phyloP scores from a whole-genome alignment of 129 eudicot genomes.

The Escallonia herrerae region DNA sequence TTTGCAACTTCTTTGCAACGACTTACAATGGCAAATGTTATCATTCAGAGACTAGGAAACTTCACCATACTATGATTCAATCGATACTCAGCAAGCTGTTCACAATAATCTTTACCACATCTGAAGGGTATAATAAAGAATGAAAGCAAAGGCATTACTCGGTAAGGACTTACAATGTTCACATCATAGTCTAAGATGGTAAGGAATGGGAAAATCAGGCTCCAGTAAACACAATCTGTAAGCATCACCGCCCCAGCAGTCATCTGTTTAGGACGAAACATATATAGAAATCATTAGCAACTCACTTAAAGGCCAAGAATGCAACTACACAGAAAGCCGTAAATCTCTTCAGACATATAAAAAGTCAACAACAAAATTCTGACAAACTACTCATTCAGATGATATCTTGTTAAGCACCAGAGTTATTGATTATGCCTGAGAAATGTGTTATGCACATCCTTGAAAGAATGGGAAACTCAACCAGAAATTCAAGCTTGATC shows the following conservation, averaged over 20 bases:
- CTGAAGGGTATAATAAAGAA: too few relatives aligned
- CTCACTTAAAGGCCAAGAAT: background rate
- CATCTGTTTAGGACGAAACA: slow-evolving; percentile 42
- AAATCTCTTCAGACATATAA: background rate
- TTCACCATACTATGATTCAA: too few relatives aligned
- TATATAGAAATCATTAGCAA: background rate
- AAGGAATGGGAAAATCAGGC: slow-evolving; percentile 65
- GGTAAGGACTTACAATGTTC: slow-evolving; percentile 48
- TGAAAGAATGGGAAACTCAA: too few relatives aligned
- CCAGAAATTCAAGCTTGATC: background rate
- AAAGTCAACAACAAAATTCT: background rate
- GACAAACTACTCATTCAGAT: too few relatives aligned
- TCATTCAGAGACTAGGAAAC: too few relatives aligned
- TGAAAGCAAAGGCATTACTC: too few relatives aligned
- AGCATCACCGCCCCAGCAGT: slow-evolving; percentile 81
- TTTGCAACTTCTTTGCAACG: background rate
- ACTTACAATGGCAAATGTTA: background rate
- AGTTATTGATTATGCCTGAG: background rate
- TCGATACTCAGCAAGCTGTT: too few relatives aligned
- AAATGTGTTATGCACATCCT: too few relatives aligned
- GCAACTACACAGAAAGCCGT: background rate
- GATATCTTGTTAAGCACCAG: background rate
- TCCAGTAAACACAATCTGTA: slow-evolving; percentile 76
- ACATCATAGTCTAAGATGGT: slow-evolving; percentile 47
- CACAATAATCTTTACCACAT: too few relatives aligned